Conservation (phyloP, 83 land plant genomes). For the Thuja plicata region DNA sequence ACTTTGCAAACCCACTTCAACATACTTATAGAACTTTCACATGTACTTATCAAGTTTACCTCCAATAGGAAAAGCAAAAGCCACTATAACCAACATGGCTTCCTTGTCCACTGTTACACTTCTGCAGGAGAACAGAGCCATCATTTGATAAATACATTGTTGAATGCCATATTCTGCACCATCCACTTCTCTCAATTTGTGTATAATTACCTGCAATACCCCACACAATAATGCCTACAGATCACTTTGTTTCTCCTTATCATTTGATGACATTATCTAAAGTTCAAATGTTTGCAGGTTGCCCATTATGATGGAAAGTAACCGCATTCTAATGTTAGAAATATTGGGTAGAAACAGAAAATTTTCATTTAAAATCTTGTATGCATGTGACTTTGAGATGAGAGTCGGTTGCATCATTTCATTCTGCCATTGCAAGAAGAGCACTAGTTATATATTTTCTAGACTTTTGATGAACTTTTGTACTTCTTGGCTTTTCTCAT, state of each 20-base stretch:
- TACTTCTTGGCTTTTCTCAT: too few species aligned
- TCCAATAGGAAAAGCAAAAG: conserved; percentile 65
- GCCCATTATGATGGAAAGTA: conserved; percentile 46
- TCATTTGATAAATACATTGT: conserved; percentile 46
- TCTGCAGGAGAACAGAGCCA: conserved; percentile 44
- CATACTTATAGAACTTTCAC: conserved; percentile 54
- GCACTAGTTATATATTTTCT: too few species aligned
- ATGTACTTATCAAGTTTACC: conserved; percentile 55
- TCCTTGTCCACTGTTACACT: conserved; percentile 61
- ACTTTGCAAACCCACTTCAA: conserved; percentile 64
- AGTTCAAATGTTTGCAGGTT: conserved; percentile 26
- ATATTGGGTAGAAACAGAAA: conserved; percentile 26
- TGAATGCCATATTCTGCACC: conserved; percentile 28
- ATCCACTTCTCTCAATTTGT: conserved; percentile 36
- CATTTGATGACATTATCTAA: conserved; percentile 38
- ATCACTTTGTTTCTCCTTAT: conserved; percentile 51
- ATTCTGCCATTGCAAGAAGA: too few species aligned
- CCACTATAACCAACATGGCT: conserved; percentile 72
- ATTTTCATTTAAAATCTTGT: too few species aligned
- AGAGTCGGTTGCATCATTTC: neutral
- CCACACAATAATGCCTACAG: conserved; percentile 56
- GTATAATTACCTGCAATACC: conserved; percentile 55
- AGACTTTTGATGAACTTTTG: too few species aligned
- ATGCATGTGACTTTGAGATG: too few species aligned
- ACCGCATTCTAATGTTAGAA: conserved; percentile 25